Conservation (phyloP, 305 asterid genomes). For the Galium porrigens region DNA sequence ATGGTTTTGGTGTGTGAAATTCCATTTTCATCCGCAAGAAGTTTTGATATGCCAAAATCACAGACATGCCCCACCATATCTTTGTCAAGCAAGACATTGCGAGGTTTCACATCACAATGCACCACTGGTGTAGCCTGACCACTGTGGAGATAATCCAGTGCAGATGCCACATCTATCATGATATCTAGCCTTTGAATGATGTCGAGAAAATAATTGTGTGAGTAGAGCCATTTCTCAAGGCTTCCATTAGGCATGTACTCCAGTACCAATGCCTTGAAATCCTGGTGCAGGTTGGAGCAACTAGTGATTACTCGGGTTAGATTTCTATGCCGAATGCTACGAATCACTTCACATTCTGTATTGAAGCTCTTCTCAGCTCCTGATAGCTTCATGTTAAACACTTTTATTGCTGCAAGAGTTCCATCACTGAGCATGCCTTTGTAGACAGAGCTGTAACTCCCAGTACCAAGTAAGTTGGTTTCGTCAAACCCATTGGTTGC, state of each 20-base stretch:
- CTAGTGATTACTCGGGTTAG: slow-evolving; percentile 4
- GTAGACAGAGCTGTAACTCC: slow-evolving; percentile 7
- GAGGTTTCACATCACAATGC: slow-evolving; percentile 37
- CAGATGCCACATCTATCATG: slow-evolving; percentile 19
- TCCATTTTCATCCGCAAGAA: slow-evolving; percentile 15
- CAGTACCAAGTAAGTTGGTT: slow-evolving; percentile 1
- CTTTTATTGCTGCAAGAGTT: slow-evolving; percentile 4
- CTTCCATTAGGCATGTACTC: slow-evolving; percentile 2
- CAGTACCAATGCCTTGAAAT: slow-evolving; percentile 1
- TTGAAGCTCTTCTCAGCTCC: slow-evolving; percentile 4
- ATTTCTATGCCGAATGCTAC: neutral
- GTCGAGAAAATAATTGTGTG: slow-evolving; percentile 4
- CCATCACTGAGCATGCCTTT: neutral
- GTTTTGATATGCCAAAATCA: slow-evolving; percentile 31
- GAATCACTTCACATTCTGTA: slow-evolving; percentile 1
- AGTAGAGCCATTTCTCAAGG: slow-evolving; percentile 8
- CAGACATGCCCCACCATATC: slow-evolving; percentile 25
- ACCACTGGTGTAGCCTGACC: slow-evolving; percentile 18
- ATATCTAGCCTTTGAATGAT: slow-evolving; percentile 1
- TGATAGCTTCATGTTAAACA: slow-evolving; percentile 7
- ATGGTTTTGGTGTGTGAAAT: slow-evolving; percentile 23
- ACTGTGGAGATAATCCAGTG: slow-evolving; percentile 16
- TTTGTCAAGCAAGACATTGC: slow-evolving; percentile 26
- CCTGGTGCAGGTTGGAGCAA: slow-evolving; percentile 8
- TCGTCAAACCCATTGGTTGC: slow-evolving; percentile 4